These are phyloP conservation scores for Bryopsis sp. DNA, from an alignment of 139 green algal genomes.

Conservation along the genomic window DNA sequence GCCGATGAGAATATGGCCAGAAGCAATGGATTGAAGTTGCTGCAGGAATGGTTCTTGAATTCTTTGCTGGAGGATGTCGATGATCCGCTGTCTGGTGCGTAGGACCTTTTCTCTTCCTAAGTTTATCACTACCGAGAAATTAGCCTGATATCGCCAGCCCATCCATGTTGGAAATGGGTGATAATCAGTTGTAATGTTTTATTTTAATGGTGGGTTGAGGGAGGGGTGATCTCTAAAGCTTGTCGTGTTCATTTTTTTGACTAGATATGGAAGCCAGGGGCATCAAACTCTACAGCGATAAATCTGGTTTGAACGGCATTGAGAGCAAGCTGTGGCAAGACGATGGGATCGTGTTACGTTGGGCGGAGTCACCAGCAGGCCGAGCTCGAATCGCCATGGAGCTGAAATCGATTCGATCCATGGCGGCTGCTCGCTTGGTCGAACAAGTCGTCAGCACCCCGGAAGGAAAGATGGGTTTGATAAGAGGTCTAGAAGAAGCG, in stretches of 20 bases:
- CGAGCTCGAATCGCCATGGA: conserved; percentile 46
- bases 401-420: conserved; percentile 47
- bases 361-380: conserved; percentile 51
- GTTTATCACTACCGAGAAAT: no score
- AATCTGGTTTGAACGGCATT: not conserved
- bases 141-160: no score
- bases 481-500: conserved; percentile 38
- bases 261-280: not conserved
- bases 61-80: not conserved
- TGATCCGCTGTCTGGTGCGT: no score
- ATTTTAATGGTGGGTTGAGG: no score
- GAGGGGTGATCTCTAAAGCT: no score
- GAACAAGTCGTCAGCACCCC: conserved; percentile 30
- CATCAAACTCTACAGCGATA: not conserved
- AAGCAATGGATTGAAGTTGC: not conserved
- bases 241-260: no score
- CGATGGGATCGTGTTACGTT: conserved; percentile 19
- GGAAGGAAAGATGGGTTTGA: conserved; percentile 53
- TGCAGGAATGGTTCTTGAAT: conserved; percentile 4
- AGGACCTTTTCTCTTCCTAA: no score
- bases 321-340: conserved; percentile 3
- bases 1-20: not conserved
- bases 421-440: conserved; percentile 33
- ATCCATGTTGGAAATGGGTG: no score
- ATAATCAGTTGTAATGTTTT: no score